Evolutionary conservation across 257 asterid genomes (phyloP), one percentile per base, ranked within the genome.

Genomic region (Gentiana dahurica): DNA sequence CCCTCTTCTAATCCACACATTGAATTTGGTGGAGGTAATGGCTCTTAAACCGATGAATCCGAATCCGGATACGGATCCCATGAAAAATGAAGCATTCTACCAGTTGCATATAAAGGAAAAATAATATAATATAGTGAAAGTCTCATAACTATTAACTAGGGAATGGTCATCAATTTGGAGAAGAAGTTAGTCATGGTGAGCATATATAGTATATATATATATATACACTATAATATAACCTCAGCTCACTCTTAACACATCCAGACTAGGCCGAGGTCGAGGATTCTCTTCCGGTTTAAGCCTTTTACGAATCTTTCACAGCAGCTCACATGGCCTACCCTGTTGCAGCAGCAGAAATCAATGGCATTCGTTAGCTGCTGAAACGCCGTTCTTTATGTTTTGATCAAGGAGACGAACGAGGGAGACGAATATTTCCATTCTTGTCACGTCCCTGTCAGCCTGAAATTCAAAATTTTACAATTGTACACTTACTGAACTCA

Each of bases 381-480:
- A 41, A 15, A 47, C 34, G 37, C 73, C 71, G n/a, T 47, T 65
- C 69, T 78, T 80, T 39, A 75, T 53, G 13, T 72, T 85, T 76
- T 81, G 94, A 70, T 82, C 95, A 79, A 88, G 59, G 66, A 85
- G 82, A 44, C 78, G 88, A 63, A 88, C 91, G 5, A 88, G 81
- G 8, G 97, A 82, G 61, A 88, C 65, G 57, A 88, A 88, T 44
- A 88, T 81, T 57, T 88, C 95, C 88, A 85, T 85, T 70, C 96
- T 82, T 1, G 95, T 88, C 12, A 88, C 88, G 8, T 88, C 95
- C 67, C 94, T 77, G 71, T 85, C 79, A 1, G 97, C 95, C 97
- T 88, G 95, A 62, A 15, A 15, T 64, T 62, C n/a, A 51, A 11
- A 62, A 61, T 58, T 15, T 50, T 47, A 37, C 4, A 41, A 8